phyloP scores from a whole-genome alignment of 2,329 filamentous ascomycete species.

The Neodidymelliopsis sp. region DNA sequence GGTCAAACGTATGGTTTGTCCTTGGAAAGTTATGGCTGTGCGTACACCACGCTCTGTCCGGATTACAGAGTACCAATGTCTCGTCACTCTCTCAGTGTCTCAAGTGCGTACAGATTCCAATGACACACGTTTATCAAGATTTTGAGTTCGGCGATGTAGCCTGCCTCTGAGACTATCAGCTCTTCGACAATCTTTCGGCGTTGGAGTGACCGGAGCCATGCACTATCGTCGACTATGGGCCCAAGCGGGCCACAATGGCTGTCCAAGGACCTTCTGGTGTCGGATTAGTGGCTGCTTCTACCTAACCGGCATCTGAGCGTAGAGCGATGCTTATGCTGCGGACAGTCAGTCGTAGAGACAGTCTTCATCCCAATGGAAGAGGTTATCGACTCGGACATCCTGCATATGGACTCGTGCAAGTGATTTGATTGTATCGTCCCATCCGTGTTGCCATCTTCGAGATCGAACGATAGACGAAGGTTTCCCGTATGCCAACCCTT shows the following conservation, averaged over 20 bases:
- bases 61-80: no score
- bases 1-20: no score
- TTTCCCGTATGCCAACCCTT: conserved; percentile 41
- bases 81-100: conserved; percentile 2
- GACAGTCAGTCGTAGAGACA: conserved; percentile 81
- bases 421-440: conserved; percentile 20
- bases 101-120: conserved; percentile 4
- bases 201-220: conserved; percentile 73
- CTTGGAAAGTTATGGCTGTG: no score
- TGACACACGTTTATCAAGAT: conserved; percentile 79
- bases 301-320: conserved; percentile 64
- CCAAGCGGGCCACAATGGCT: conserved; percentile 56
- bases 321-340: conserved; percentile 73
- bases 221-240: conserved; percentile 68
- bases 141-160: conserved; percentile 85
- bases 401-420: conserved; percentile 39
- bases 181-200: conserved; percentile 84
- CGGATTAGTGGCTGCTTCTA: conserved; percentile 65
- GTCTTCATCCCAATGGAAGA: conserved; percentile 83
- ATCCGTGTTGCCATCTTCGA: conserved; percentile 16
- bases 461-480: conserved; percentile 17
- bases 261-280: conserved; percentile 68
- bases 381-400: conserved; percentile 64
- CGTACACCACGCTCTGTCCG: no score
- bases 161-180: conserved; percentile 83